Percentiles rank a stretch among this genome's conserved stretches.
These are phyloP conservation scores for Gaeumannomyces tritici DNA, from an alignment of 2,329 filamentous ascomycete species.

Conservation along the genomic window DNA sequence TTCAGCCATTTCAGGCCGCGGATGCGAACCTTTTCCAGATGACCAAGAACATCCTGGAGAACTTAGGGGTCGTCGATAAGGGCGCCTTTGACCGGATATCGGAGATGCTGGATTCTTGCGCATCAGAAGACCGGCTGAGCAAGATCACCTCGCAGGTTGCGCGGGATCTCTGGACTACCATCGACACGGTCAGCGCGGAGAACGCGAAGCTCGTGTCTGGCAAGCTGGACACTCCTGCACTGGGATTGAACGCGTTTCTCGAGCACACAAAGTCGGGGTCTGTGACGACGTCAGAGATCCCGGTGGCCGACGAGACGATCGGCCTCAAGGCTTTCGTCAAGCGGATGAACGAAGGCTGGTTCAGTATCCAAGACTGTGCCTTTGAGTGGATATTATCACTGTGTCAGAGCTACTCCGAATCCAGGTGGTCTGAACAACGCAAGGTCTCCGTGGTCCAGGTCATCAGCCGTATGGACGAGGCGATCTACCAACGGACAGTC, in stretches of 20 bases:
- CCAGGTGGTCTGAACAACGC: slow-evolving; percentile 48
- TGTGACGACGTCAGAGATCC: slow-evolving; percentile 35
- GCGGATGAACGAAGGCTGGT: slow-evolving; percentile 37
- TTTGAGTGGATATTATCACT: slow-evolving; percentile 48
- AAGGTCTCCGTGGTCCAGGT: slow-evolving; percentile 49
- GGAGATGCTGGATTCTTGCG: slow-evolving; percentile 42
- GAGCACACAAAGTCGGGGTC: slow-evolving; percentile 50
- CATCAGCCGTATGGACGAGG: slow-evolving; percentile 41
- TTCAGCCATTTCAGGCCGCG: slow-evolving; percentile 46
- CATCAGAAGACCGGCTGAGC: slow-evolving; percentile 37
- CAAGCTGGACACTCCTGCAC: slow-evolving; percentile 40
- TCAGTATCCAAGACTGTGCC: slow-evolving; percentile 45
- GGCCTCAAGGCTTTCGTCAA: slow-evolving; percentile 43
- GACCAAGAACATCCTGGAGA: slow-evolving; percentile 44
- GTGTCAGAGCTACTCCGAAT: slow-evolving; percentile 39
- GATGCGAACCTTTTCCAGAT: slow-evolving; percentile 47
- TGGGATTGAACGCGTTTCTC: slow-evolving; percentile 51
- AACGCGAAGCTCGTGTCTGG: slow-evolving; percentile 40
- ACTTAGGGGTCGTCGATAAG: slow-evolving; percentile 42
- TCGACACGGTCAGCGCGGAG: slow-evolving; percentile 44
- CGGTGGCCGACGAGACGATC: slow-evolving; percentile 40
- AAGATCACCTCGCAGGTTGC: slow-evolving; percentile 37
- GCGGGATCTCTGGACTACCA: slow-evolving; percentile 36
- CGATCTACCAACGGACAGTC: slow-evolving; percentile 35
- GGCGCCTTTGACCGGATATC: slow-evolving; percentile 32